Conservation (phyloP, 2,329 filamentous ascomycete genomes). For the Cladobotryum protrusum region DNA sequence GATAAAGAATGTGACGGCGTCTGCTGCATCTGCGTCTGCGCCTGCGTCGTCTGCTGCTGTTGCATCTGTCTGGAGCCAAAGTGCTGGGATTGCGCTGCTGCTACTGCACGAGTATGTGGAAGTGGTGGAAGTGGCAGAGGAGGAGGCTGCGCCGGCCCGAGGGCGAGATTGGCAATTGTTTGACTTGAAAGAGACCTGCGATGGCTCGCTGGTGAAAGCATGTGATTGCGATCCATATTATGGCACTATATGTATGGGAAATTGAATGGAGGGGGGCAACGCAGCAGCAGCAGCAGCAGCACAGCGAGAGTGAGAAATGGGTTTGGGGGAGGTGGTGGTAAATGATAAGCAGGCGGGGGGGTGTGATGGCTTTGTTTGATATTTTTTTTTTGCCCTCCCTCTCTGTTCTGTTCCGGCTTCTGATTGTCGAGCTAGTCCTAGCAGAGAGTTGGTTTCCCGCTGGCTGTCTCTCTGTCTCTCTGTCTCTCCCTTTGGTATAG, state of each 20-base stretch:
- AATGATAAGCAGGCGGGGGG: too few relatives aligned
- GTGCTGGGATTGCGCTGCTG: not conserved
- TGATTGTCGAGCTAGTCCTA: too few relatives aligned
- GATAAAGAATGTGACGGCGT: not conserved
- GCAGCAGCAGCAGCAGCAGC: too few relatives aligned
- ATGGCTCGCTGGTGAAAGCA: constrained; percentile 14
- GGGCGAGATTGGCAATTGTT: too few relatives aligned
- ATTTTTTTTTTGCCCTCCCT: too few relatives aligned
- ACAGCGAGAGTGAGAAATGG: too few relatives aligned
- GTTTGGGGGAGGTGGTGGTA: not conserved
- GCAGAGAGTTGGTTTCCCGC: too few relatives aligned
- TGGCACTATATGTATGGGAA: too few relatives aligned
- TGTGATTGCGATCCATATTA: constrained; percentile 18
- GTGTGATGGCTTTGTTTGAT: too few relatives aligned
- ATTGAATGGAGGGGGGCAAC: not conserved
- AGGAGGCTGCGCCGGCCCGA: not conserved
- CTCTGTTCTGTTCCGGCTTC: too few relatives aligned
- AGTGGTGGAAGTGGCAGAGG: constrained; percentile 2
- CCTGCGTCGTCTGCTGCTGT: not conserved
- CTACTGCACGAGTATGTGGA: not conserved
- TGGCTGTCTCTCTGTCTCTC: too few relatives aligned
- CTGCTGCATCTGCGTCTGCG: constrained; percentile 2
- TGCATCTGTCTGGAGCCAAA: constrained; percentile 1
- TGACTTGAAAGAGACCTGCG: constrained; percentile 2
- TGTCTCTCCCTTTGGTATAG: too few relatives aligned